Evolutionary conservation across 2,329 filamentous ascomycete genomes (phyloP), one percentile per base, ranked within the genome.

Genomic region (Colletotrichum cuscutae): DNA sequence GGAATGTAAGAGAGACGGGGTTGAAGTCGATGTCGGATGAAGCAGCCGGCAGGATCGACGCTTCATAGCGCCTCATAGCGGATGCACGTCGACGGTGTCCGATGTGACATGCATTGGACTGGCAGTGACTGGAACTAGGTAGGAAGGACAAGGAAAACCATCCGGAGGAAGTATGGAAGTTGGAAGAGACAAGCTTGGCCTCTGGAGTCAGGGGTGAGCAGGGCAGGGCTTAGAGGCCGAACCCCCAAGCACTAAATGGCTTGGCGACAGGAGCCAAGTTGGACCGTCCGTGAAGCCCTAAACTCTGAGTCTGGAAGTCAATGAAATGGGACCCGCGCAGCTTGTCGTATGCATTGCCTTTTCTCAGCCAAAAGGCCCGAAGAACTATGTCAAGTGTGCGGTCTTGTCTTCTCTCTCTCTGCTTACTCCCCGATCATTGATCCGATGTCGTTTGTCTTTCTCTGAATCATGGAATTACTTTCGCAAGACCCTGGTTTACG

Each of bases 1-100:
- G 49, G 57, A 37, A 42, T 35, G 32, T 32, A 4, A 52, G 28
- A 32, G 22, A 32, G 54, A 60, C 37, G 37, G 19, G 35, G 32
- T 19, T 58, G 60, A 65, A 52, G 70, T 70, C 64, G 46, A 57
- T 37, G 42, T 72, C 60, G 66, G 70, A 65, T 72, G 66, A 70
- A 49, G 54, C 59, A 65, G 54, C 66, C 66, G 65, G 42, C 65
- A 58, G 5, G 59, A 72, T 58, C 37, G 52, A 68, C 37, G 42
- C 58, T 68, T 64, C 69, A 69, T 59, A 69, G 65, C 69, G 58
- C 58, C 69, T 62, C 68, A 68, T 61, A 67, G 57, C 64, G 63
- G 64, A 56, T 22, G 56, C 68, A 65, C 30, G 8, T 37, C n/a
- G 46, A 26, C 59, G 15, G 2, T 49, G 37, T 13, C 60, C 4